Evolutionary conservation across 495 filamentous ascomycete genomes (phyloP), one percentile per base, ranked within the genome.

Genomic region (Chaetomium cochliodes): DNA sequence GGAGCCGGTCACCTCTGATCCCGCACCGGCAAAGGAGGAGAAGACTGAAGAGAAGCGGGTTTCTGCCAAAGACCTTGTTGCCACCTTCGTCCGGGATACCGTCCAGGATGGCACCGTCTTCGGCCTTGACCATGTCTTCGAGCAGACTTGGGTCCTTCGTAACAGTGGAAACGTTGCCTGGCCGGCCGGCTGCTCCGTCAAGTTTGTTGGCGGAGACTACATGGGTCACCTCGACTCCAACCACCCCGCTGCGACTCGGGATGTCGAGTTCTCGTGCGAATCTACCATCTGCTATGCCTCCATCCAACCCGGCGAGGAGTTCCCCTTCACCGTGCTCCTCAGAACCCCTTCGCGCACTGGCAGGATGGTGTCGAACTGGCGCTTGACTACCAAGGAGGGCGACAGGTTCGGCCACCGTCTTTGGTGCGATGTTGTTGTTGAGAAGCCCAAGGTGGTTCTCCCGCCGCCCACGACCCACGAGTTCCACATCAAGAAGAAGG

Each of bases 321-420:
- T 86, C 62, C 81, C 88, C 37, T 99, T 98, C 80, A 90, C 88
- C 50, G 90, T 99, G 55, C 79, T 87, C 49, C 85, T 99, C 73
- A 90, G 90, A 69, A 88, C 91, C 30, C 92, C 93, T 39, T 78
- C 78, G 23, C 86, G 90, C 47, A 66, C 73, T 47, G 91, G 93
- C 25, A 88, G 88, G 66, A 79, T 86, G 65, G 92, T 97, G 68
- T 97, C 93, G 12, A 96, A 97, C 83, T 99, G 96, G 96, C 92
- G 93, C 63, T 83, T 98, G 69, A 94, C 92, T 67, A 84, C 90
- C 53, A 83, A 87, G 28, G 88, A 93, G 65, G 92, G 93, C 33
- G 80, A 81, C 62, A 87, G 89, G 50, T 97, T 99, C 65, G 94
- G 94, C 54, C 91, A 96, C 78, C 88, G 90, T 70, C 80, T 99